Percentiles rank a stretch among this genome's conserved stretches.
phyloP scores from a whole-genome alignment of 2,329 filamentous ascomycete genomes.

The Emmonsiellopsis sp. region DNA sequence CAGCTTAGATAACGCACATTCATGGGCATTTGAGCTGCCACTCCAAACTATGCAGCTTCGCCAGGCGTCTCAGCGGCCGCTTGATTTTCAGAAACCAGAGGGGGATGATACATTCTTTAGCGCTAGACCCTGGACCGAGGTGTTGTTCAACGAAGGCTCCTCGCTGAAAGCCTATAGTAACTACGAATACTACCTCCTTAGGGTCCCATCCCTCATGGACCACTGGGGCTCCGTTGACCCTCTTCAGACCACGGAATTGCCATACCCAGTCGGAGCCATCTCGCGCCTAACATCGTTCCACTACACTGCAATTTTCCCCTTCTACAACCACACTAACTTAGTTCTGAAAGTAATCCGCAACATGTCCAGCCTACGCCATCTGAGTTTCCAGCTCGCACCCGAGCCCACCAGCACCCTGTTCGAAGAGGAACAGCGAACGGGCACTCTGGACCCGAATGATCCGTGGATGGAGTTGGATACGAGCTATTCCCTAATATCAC shows the following conservation, averaged over 20 bases:
- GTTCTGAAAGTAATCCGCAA: conserved; percentile 36
- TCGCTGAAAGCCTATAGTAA: conserved; percentile 61
- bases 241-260: conserved; percentile 10
- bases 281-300: conserved; percentile 34
- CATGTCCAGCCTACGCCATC: conserved; percentile 43
- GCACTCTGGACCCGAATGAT: conserved; percentile 33
- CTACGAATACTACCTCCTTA: conserved; percentile 61
- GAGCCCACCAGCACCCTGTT: conserved; percentile 25
- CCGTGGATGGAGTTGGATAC: conserved; percentile 49
- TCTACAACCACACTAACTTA: conserved; percentile 49
- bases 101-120: conserved; percentile 40
- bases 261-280: conserved; percentile 37
- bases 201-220: conserved; percentile 53
- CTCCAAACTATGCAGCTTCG: conserved; percentile 51
- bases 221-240: conserved; percentile 28
- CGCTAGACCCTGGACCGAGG: conserved; percentile 54
- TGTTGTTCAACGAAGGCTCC: conserved; percentile 67
- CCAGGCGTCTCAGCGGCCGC: conserved; percentile 4
- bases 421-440: conserved; percentile 28
- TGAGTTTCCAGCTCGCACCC: conserved; percentile 48
- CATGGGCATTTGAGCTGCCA: conserved; percentile 55
- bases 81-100: conserved; percentile 22
- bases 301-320: conserved; percentile 61
- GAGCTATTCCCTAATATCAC: conserved; percentile 40
- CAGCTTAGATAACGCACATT: conserved; percentile 48